Evolutionary conservation across 306 rosid species (phyloP).

Genomic region (Corylus avellana): DNA sequence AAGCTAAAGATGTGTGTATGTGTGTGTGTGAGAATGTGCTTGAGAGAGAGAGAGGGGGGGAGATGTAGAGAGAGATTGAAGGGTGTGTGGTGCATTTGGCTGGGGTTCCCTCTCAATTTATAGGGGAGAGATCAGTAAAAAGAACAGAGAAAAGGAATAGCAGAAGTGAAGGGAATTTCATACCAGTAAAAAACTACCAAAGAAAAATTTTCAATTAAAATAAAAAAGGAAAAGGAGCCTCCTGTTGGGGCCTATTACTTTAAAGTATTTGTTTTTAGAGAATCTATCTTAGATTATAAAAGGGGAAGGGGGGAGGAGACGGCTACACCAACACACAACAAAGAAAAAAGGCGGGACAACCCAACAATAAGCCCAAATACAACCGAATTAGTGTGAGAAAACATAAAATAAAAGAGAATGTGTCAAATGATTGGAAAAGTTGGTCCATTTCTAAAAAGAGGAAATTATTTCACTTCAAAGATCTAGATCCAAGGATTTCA

Average conservation of each 20-base stretch:
- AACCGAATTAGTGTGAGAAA: too few species aligned
- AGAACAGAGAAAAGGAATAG: neutral
- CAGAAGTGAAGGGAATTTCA: neutral
- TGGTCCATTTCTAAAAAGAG: constrained; percentile 17
- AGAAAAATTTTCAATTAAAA: neutral
- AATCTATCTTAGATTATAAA: too few species aligned
- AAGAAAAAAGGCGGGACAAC: too few species aligned
- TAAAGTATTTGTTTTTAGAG: neutral
- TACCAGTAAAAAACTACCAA: neutral
- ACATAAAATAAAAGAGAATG: too few species aligned
- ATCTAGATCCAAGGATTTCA: constrained; percentile 25
- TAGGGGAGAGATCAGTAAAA: constrained; percentile 30
- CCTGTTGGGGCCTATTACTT: neutral
- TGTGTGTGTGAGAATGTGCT: neutral
- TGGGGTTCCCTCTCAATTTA: constrained; percentile 56
- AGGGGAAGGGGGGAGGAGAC: too few species aligned
- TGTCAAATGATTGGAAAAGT: neutral
- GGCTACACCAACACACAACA: too few species aligned
- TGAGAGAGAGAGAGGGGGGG: neutral
- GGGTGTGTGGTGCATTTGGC: constrained; percentile 38
- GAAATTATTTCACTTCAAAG: constrained; percentile 14
- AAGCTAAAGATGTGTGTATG: constrained; percentile 6
- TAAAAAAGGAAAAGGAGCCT: neutral
- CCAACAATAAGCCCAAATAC: too few species aligned
- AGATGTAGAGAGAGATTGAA: constrained; percentile 21